Percentiles rank a stretch among this genome's conserved stretches.
Evolutionary conservation across 1,284 basidiomycete genomes (phyloP).

Genomic region (Apiotrichum siamense): DNA sequence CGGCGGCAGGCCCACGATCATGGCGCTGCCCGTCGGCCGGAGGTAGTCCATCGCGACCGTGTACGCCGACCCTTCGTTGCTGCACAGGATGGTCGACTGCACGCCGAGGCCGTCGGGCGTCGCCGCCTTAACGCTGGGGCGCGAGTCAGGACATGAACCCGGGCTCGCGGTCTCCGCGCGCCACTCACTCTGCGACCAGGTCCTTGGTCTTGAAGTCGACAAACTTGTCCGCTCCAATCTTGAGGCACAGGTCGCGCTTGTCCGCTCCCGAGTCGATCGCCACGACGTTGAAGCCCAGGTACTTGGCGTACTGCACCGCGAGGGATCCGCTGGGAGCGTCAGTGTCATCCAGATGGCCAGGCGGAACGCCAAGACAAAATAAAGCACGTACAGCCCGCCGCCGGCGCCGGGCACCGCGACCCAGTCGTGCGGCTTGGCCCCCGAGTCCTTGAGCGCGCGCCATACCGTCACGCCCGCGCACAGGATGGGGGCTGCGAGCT

Average conservation of each 20-base stretch:
- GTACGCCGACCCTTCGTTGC: conserved; percentile 54
- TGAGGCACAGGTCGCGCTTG: conserved; percentile 58
- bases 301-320: conserved; percentile 69
- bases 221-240: conserved; percentile 70
- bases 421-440: conserved; percentile 65
- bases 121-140: conserved; percentile 49
- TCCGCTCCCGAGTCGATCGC: conserved; percentile 68
- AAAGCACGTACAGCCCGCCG: conserved; percentile 49
- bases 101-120: conserved; percentile 64
- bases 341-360: no score
- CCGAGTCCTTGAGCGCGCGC: conserved; percentile 69
- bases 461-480: conserved; percentile 62
- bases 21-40: conserved; percentile 57
- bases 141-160: not conserved
- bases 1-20: conserved; percentile 68
- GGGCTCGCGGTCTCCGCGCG: not conserved
- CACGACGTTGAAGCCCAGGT: conserved; percentile 68
- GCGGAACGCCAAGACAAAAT: no score
- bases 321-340: no score
- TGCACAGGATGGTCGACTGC: conserved; percentile 60
- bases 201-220: conserved; percentile 61
- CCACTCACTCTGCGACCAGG: not conserved
- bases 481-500: conserved; percentile 72
- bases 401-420: conserved; percentile 58
- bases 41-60: conserved; percentile 65